Base-by-base conservation (phyloP, 2,329 filamentous ascomycete species). In the Aspergillus thermomutatus region DNA sequence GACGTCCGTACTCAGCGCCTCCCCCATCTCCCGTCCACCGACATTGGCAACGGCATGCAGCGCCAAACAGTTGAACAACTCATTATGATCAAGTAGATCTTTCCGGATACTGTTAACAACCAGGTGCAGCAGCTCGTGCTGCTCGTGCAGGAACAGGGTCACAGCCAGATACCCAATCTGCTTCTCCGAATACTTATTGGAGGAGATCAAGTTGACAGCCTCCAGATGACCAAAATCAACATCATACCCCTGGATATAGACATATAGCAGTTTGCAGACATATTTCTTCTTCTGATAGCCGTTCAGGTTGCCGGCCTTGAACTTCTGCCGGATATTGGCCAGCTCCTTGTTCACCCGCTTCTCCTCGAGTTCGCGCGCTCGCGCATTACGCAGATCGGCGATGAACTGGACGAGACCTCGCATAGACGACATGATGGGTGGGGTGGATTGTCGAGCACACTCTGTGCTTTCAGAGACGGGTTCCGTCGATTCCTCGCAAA, bases 271-370 rank as follows among this genome's bases (percentile, higher is more conserved):
- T 87, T 99, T 99, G 90, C 94, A 99, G 65, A 99, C 94, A 74
- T 99, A 99, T 89, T 99, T 99, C 84, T 99, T 99, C 82, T 95
- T 97, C 81, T 97, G 92, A 73, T 99, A 99, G 64, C 94, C 95
- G 72, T 89, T 96, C 57, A 99, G 80, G 71, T 84, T 94, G 63
- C 92, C 92, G 74, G 94, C 90, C 83, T 96, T 96, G 82, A 97
- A 99, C 78, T 97, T 97, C 79, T 97, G 91, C 70, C 91, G 87
- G 74, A 99, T 99, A 72, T 99, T 99, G 72, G 94, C 94, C 75
- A 99, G 79, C 80, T 99, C 94, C 81, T 99, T 99, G 77, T 99
- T 99, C 80, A 99, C 97, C 72, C 94, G 86, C 83, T 99, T 99
- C 81, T 99, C 94, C 75, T 99, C 94, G 61, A 99, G 80, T 75